Conservation (phyloP, 805 yeast species). For the Metschnikowia reukaufii region DNA sequence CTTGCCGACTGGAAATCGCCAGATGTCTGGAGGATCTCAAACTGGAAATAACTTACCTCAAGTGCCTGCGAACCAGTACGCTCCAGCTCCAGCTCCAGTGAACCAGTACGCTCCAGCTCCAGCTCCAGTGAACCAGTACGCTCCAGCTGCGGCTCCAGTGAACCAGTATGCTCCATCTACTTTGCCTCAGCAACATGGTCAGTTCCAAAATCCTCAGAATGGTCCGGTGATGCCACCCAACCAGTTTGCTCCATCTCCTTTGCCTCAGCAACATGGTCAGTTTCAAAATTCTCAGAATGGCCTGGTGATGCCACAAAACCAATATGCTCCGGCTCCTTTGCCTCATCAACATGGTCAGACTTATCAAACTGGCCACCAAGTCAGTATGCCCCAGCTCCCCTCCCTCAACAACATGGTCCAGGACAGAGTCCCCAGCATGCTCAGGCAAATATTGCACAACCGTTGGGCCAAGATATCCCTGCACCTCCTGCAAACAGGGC, state of each 20-base stretch:
- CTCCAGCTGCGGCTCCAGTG: not conserved
- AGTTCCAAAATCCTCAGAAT: not conserved
- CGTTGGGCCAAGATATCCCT: not conserved
- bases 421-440: not conserved
- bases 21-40: not conserved
- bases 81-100: not conserved
- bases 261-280: not conserved
- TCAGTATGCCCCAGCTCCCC: not conserved
- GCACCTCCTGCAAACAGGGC: conserved; percentile 1
- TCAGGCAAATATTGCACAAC: not conserved
- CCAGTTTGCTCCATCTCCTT: not conserved
- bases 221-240: not conserved
- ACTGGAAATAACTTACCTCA: not conserved
- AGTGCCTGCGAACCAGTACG: conserved; percentile 1
- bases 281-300: not conserved
- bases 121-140: conserved; percentile 2
- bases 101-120: conserved; percentile 1
- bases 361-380: not conserved
- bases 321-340: not conserved
- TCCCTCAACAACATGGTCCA: not conserved
- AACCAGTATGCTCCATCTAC: not conserved
- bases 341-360: not conserved
- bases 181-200: not conserved
- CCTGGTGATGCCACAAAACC: not conserved
- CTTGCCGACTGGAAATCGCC: not conserved